Percentiles rank a stretch among this genome's conserved stretches.
Conservation (phyloP, 2,329 filamentous ascomycete genomes). For the Lecanoromycetidae sp. region DNA sequence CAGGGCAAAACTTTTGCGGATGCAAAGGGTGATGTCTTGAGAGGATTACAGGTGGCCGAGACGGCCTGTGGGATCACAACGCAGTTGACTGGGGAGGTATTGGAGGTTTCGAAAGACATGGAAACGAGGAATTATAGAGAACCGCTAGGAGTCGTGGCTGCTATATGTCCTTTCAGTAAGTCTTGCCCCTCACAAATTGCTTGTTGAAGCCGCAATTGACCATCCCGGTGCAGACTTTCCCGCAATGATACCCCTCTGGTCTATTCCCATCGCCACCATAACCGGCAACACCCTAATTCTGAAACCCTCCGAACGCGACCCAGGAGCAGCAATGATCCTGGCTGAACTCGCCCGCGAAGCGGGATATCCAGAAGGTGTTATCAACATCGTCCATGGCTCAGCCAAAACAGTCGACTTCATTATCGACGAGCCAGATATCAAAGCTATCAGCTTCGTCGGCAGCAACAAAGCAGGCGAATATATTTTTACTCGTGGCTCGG, state of each 20-base stretch:
- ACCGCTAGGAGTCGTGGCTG: constrained; percentile 51
- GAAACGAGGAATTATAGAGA: constrained; percentile 55
- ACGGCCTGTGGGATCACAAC: constrained; percentile 56
- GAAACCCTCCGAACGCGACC: constrained; percentile 55
- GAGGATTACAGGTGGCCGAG: constrained; percentile 55
- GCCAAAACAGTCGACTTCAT: constrained; percentile 58
- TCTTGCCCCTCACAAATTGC: constrained; percentile 12
- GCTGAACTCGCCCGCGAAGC: constrained; percentile 52
- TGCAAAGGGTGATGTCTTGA: constrained; percentile 53
- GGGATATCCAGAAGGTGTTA: constrained; percentile 52
- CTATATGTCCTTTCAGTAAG: constrained; percentile 55
- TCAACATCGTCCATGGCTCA: constrained; percentile 55
- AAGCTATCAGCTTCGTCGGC: constrained; percentile 57
- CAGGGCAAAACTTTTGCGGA: constrained; percentile 59
- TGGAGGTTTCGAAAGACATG: constrained; percentile 60
- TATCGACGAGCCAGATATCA: constrained; percentile 55
- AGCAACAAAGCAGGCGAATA: constrained; percentile 58
- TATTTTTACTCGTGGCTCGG: constrained; percentile 55
- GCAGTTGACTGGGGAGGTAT: constrained; percentile 53
- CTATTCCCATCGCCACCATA: constrained; percentile 51
- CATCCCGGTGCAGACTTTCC: constrained; percentile 44
- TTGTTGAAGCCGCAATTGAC: not conserved
- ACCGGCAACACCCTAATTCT: constrained; percentile 53
- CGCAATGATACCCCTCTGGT: constrained; percentile 60
- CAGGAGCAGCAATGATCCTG: constrained; percentile 54